Conservation (phyloP, 2,329 filamentous ascomycete species). For the Fusarium marasasianum region DNA sequence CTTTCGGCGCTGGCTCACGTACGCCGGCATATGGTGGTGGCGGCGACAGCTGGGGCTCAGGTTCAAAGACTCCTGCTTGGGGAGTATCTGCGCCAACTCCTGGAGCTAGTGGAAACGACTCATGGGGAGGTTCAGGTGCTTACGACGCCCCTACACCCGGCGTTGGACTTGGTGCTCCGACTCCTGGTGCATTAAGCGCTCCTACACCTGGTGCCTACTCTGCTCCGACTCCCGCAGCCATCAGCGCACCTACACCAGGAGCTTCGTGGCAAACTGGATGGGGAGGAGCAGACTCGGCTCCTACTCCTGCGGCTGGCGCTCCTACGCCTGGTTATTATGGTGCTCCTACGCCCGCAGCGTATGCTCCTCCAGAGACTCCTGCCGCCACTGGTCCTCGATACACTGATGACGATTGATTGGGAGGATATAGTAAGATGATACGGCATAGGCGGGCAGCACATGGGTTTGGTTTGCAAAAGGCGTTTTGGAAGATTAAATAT, state of each 20-base stretch:
- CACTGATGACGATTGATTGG: constrained; percentile 58
- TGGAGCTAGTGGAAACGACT: constrained; percentile 65
- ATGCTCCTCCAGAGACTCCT: constrained; percentile 66
- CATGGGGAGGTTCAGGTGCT: constrained; percentile 61
- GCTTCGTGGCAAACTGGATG: constrained; percentile 68
- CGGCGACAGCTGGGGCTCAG: constrained; percentile 70
- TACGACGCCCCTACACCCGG: constrained; percentile 79
- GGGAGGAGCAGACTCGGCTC: constrained; percentile 69
- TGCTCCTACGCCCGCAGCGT: constrained; percentile 73
- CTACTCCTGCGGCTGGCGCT: constrained; percentile 72
- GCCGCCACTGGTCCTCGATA: constrained; percentile 67
- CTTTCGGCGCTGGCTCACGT: constrained; percentile 74
- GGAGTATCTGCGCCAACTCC: constrained; percentile 68
- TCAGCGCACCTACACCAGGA: constrained; percentile 75
- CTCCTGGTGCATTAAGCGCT: constrained; percentile 70
- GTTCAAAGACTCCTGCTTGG: constrained; percentile 83
- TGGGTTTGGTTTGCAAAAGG: constrained; percentile 23
- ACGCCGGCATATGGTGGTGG: constrained; percentile 69
- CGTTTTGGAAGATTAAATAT: constrained; percentile 29
- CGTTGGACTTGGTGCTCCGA: constrained; percentile 67
- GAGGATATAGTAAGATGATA: background rate
- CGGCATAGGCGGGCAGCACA: background rate
- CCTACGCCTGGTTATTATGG: constrained; percentile 74
- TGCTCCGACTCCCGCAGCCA: constrained; percentile 71
- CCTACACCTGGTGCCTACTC: constrained; percentile 76